phyloP scores from a whole-genome alignment of 1,139 yeast species.

The Yamadazyma aaseri region DNA sequence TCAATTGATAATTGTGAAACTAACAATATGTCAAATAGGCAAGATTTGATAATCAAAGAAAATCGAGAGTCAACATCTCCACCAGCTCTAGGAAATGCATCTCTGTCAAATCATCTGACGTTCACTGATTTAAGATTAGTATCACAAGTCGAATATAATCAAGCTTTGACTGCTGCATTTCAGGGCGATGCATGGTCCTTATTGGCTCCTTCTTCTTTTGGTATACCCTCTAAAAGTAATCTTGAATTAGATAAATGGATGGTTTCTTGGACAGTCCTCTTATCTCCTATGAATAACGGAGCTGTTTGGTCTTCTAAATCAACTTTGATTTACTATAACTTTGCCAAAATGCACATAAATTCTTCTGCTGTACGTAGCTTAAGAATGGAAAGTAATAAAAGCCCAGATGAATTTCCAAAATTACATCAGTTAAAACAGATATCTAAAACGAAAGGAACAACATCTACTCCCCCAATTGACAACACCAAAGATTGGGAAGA shows the following conservation, averaged over 20 bases:
- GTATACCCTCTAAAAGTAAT: constrained; percentile 66
- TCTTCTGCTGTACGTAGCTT: constrained; percentile 53
- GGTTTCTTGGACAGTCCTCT: constrained; percentile 75
- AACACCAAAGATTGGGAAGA: constrained; percentile 28
- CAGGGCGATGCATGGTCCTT: constrained; percentile 63
- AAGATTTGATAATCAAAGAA: not conserved
- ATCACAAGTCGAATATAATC: constrained; percentile 71
- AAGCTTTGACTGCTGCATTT: constrained; percentile 61
- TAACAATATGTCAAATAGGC: not conserved
- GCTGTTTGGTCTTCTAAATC: constrained; percentile 73
- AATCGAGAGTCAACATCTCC: no score
- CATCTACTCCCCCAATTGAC: constrained; percentile 10
- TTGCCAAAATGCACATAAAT: constrained; percentile 74
- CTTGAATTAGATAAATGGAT: constrained; percentile 73
- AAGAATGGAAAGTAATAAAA: constrained; percentile 31
- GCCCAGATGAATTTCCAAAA: constrained; percentile 36
- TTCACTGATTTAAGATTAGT: constrained; percentile 61
- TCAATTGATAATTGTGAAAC: not conserved
- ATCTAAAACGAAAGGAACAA: constrained; percentile 7
- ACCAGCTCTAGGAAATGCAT: not conserved
- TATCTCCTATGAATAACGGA: constrained; percentile 58
- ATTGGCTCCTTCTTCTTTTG: constrained; percentile 58
- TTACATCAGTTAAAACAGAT: constrained; percentile 23
- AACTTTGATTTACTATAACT: constrained; percentile 67
- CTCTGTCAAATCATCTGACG: constrained; percentile 6